Evolutionary conservation across 2,329 filamentous ascomycete species (phyloP).

Genomic region (Talaromyces sp.): DNA sequence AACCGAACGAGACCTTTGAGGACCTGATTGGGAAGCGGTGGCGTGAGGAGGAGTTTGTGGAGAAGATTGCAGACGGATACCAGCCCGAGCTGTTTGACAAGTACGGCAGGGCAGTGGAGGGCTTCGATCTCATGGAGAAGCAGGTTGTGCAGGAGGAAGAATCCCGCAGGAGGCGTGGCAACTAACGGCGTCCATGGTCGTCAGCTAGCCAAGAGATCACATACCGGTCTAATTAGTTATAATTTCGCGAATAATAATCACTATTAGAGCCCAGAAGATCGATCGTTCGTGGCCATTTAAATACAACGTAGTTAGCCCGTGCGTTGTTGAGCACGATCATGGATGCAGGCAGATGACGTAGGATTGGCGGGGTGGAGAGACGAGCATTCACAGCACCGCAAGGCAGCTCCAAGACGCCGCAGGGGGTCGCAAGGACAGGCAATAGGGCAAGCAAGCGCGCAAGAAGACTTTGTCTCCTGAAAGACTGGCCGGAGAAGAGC

Average conservation of each 20-base stretch:
- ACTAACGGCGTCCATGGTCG: constrained; percentile 11
- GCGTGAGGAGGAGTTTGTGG: constrained; percentile 77
- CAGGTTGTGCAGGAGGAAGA: constrained; percentile 49
- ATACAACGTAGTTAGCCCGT: not conserved
- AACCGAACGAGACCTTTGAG: constrained; percentile 70
- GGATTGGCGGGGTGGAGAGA: not conserved
- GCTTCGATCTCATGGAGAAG: constrained; percentile 71
- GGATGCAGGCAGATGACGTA: not conserved
- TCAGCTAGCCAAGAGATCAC: not conserved
- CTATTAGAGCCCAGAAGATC: not conserved
- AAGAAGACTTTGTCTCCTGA: not conserved
- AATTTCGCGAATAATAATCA: not conserved
- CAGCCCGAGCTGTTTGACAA: constrained; percentile 64
- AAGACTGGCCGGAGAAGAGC: not conserved
- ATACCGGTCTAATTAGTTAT: no score
- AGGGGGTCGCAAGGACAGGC: not conserved
- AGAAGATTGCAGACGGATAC: constrained; percentile 79
- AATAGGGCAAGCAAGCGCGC: not conserved
- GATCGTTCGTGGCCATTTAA: not conserved
- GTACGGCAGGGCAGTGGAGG: constrained; percentile 71
- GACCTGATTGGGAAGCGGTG: constrained; percentile 77
- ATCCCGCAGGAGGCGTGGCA: not conserved
- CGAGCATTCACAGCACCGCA: not conserved
- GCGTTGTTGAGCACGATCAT: no score
- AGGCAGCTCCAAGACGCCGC: not conserved